phyloP scores from a whole-genome alignment of 148 eudicot genomes.

The Chenopodium berlandieri region DNA sequence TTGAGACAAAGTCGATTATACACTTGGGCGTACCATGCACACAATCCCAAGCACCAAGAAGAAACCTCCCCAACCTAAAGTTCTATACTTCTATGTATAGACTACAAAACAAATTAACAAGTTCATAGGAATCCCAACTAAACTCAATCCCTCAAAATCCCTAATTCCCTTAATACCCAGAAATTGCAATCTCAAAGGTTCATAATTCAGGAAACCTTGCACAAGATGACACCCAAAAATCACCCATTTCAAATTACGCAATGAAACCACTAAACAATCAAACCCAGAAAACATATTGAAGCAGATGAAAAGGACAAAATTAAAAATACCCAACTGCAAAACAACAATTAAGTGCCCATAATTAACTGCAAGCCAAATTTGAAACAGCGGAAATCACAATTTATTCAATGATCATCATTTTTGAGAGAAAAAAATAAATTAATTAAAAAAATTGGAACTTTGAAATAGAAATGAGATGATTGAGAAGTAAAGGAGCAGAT shows the following conservation, averaged over 20 bases:
- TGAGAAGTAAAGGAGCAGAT: too few relatives aligned
- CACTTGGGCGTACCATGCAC: too few relatives aligned
- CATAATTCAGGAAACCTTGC: not conserved
- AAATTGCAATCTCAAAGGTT: not conserved
- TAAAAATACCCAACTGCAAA: conserved; percentile 4
- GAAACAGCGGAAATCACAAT: too few relatives aligned
- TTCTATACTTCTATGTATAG: too few relatives aligned
- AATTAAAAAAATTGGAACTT: too few relatives aligned
- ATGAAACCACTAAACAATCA: not conserved
- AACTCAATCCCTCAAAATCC: not conserved
- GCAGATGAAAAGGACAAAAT: not conserved
- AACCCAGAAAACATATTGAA: not conserved
- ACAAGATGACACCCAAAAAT: not conserved
- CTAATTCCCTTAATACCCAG: not conserved
- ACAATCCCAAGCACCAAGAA: too few relatives aligned
- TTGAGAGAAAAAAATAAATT: too few relatives aligned
- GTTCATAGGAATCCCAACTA: not conserved
- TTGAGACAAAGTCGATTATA: too few relatives aligned
- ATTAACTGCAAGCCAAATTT: too few relatives aligned
- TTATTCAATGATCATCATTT: too few relatives aligned
- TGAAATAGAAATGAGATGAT: too few relatives aligned
- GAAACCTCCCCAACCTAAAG: too few relatives aligned
- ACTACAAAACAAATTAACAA: not conserved
- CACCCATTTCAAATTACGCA: not conserved
- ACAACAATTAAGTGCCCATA: not conserved